Percentiles rank a stretch among this genome's conserved stretches.
Evolutionary conservation across 2,329 filamentous ascomycete species (phyloP).

Genomic region (Ceratocystis alfenasii): DNA sequence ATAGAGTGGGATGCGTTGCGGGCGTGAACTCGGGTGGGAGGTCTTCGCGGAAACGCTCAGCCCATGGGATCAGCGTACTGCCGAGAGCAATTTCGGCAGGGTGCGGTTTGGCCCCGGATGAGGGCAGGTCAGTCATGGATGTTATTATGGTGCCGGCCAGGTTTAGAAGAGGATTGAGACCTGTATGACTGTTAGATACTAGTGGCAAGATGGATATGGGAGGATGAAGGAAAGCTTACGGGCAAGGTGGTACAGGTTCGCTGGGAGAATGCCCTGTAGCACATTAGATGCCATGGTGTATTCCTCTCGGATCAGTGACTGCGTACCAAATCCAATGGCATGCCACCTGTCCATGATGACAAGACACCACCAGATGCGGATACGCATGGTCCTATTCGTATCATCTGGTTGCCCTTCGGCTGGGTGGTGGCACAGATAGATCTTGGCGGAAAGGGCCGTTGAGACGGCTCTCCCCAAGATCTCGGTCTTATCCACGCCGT

Average conservation of each 20-base stretch:
- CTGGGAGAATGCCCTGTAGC: constrained; percentile 49
- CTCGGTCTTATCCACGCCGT: constrained; percentile 39
- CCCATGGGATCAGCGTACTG: constrained; percentile 18
- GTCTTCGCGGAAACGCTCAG: constrained; percentile 53
- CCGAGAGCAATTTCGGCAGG: constrained; percentile 10
- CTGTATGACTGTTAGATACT: constrained; percentile 28
- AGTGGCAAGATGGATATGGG: not conserved
- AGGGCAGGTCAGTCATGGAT: constrained; percentile 15
- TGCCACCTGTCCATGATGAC: constrained; percentile 64
- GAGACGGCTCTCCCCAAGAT: constrained; percentile 55
- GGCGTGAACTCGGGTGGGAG: constrained; percentile 47
- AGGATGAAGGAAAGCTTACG: constrained; percentile 36
- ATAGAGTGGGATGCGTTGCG: constrained; percentile 42
- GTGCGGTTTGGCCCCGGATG: not conserved
- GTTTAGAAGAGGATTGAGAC: constrained; percentile 45
- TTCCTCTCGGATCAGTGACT: constrained; percentile 50
- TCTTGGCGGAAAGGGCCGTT: constrained; percentile 51
- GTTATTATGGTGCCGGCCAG: constrained; percentile 32
- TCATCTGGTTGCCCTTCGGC: constrained; percentile 47
- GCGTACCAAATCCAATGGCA: constrained; percentile 52
- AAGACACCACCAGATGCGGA: constrained; percentile 54
- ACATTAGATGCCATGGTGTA: constrained; percentile 48
- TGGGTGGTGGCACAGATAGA: constrained; percentile 43
- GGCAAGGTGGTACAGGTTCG: constrained; percentile 50
- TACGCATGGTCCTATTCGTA: constrained; percentile 38